Evolutionary conservation across 805 yeast genomes (phyloP).

Genomic region (Lipomyces mesembrius): DNA sequence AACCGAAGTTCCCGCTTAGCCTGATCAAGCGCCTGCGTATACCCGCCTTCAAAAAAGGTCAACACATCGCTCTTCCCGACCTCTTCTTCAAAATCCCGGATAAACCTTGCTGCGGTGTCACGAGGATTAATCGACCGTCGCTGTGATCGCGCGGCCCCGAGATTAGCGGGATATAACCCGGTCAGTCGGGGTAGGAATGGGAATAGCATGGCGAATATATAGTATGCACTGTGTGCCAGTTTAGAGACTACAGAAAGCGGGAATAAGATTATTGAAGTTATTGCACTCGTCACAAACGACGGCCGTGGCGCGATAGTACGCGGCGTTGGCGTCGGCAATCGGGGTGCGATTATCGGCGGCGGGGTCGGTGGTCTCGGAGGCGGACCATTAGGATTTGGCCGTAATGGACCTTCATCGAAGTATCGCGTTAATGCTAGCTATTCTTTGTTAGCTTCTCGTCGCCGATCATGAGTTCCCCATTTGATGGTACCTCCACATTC

Average conservation of each 20-base stretch:
- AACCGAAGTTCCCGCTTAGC: slow-evolving; percentile 74
- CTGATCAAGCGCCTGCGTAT: slow-evolving; percentile 73
- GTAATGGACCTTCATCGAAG: slow-evolving; percentile 35
- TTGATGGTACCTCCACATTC: slow-evolving; percentile 47
- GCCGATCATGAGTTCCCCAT: neutral
- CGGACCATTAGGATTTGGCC: slow-evolving; percentile 25
- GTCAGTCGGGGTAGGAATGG: slow-evolving; percentile 49
- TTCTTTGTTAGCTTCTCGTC: neutral
- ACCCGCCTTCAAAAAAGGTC: slow-evolving; percentile 69
- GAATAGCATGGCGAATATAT: slow-evolving; percentile 39
- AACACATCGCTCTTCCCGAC: slow-evolving; percentile 38
- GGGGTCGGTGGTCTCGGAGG: slow-evolving; percentile 30
- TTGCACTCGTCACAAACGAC: slow-evolving; percentile 36
- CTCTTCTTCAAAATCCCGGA: slow-evolving; percentile 57
- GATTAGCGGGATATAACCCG: slow-evolving; percentile 48
- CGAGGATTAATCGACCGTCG: slow-evolving; percentile 52
- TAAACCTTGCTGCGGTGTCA: slow-evolving; percentile 58
- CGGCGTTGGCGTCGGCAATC: slow-evolving; percentile 36
- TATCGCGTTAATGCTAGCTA: slow-evolving; percentile 34
- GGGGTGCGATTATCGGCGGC: slow-evolving; percentile 43
- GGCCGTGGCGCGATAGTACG: slow-evolving; percentile 43
- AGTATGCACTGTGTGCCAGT: slow-evolving; percentile 27
- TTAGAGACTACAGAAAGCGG: slow-evolving; percentile 47
- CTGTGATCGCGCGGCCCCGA: slow-evolving; percentile 47
- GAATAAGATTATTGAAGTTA: slow-evolving; percentile 44